Conservation (phyloP, 2,329 filamentous ascomycete genomes). For the Microcyclospora tardicrescens region DNA sequence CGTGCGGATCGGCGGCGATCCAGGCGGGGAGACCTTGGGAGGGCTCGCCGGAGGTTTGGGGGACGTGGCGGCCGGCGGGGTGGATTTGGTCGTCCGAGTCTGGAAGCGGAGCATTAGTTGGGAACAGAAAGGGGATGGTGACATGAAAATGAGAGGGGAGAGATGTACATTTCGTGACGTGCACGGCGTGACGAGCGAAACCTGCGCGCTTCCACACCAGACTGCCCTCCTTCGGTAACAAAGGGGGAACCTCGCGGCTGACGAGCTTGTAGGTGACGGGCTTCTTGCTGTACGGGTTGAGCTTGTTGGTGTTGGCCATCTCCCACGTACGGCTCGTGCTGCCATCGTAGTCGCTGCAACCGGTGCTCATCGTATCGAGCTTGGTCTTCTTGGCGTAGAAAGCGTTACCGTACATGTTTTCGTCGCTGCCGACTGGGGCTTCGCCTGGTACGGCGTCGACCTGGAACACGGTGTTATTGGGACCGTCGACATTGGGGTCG, state of each 20-base stretch:
- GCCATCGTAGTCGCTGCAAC: slow-evolving; percentile 70
- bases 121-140: slow-evolving; percentile 2
- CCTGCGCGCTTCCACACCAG: slow-evolving; percentile 83
- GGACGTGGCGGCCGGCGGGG: slow-evolving; percentile 75
- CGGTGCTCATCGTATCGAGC: slow-evolving; percentile 54
- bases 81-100: slow-evolving; percentile 72
- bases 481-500: slow-evolving; percentile 76
- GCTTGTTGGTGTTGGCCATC: slow-evolving; percentile 67
- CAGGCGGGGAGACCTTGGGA: slow-evolving; percentile 60
- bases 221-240: slow-evolving; percentile 69
- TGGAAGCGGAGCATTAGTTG: slow-evolving; percentile 19
- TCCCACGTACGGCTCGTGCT: slow-evolving; percentile 76
- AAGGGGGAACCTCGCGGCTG: slow-evolving; percentile 63
- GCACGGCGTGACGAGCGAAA: slow-evolving; percentile 74
- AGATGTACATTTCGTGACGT: slow-evolving; percentile 72
- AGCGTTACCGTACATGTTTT: slow-evolving; percentile 83
- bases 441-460: slow-evolving; percentile 60
- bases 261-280: slow-evolving; percentile 81
- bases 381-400: slow-evolving; percentile 79
- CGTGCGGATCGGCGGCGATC: slow-evolving; percentile 56
- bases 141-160: not conserved
- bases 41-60: slow-evolving; percentile 72
- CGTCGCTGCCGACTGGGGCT: slow-evolving; percentile 62
- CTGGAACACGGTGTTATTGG: slow-evolving; percentile 73
- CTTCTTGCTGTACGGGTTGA: slow-evolving; percentile 80